Percentiles rank a stretch among this genome's conserved stretches.
Conservation (phyloP, 306 rosid species). For the Cucumis sativus region DNA sequence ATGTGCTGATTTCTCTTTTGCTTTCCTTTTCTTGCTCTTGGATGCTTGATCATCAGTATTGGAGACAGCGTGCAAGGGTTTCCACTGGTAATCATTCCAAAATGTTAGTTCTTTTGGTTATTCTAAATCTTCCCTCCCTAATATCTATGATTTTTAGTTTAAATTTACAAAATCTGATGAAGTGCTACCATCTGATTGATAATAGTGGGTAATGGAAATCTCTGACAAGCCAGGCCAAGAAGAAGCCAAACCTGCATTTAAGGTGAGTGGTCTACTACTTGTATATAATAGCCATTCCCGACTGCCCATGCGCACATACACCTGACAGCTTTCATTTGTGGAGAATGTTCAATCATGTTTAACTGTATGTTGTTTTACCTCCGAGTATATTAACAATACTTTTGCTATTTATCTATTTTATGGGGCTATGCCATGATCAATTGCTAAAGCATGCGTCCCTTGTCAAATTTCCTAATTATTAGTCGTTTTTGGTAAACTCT, state of each 20-base stretch:
- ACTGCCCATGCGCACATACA: background rate
- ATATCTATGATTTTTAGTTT: background rate
- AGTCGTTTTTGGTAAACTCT: background rate
- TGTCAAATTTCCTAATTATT: background rate
- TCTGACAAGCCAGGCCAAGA: conserved; percentile 88
- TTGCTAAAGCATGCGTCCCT: background rate
- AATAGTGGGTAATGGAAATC: conserved; percentile 93
- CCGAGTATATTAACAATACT: background rate
- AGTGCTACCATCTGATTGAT: conserved; percentile 2
- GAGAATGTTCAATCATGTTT: too few species aligned
- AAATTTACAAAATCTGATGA: background rate
- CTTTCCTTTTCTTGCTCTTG: conserved; percentile 42
- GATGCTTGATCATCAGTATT: conserved; percentile 62
- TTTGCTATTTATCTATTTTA: background rate
- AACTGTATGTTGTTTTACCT: background rate
- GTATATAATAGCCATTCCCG: background rate
- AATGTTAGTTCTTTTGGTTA: conserved; percentile 5
- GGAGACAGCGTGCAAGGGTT: conserved; percentile 83
- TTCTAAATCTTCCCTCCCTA: background rate
- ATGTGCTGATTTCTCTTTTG: conserved; percentile 3
- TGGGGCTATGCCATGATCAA: background rate
- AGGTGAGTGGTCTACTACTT: conserved; percentile 41
- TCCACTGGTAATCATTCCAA: conserved; percentile 67
- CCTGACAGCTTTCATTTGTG: background rate
- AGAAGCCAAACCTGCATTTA: conserved; percentile 89